phyloP scores from a whole-genome alignment of 176 grass and related monocot genomes.

The Aegilops longissima region DNA sequence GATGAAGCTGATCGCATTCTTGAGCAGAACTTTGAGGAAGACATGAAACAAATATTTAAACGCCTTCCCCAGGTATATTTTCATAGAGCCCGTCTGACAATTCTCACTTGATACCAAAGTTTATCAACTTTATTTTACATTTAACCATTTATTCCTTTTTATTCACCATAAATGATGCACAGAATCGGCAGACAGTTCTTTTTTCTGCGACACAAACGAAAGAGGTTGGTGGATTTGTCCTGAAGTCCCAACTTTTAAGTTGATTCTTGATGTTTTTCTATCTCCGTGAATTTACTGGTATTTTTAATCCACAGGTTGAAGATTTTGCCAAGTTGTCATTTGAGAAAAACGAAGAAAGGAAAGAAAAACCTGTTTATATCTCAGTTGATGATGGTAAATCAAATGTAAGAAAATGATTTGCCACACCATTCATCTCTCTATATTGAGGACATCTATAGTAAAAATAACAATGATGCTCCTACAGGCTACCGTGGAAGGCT shows the following conservation, averaged over 20 bases:
- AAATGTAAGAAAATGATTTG: slow-evolving; percentile 55
- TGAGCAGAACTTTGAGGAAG: slow-evolving; percentile 96
- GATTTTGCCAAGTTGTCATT: slow-evolving; percentile 92
- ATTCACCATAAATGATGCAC: slow-evolving; percentile 25
- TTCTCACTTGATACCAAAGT: slow-evolving; percentile 10
- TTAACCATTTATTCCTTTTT: neutral
- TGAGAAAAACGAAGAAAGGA: slow-evolving; percentile 80
- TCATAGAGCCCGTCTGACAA: neutral
- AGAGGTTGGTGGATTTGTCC: slow-evolving; percentile 54
- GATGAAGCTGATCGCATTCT: slow-evolving; percentile 97
- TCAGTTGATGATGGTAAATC: slow-evolving; percentile 81
- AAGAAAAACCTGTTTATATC: slow-evolving; percentile 81
- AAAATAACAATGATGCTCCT: slow-evolving; percentile 34
- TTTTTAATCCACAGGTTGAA: slow-evolving; percentile 58
- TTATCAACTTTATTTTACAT: slow-evolving; percentile 8
- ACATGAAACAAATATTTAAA: slow-evolving; percentile 99
- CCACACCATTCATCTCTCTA: neutral
- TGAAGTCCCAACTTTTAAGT: neutral
- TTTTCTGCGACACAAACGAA: slow-evolving; percentile 95
- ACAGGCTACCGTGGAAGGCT: slow-evolving; percentile 91
- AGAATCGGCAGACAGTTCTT: slow-evolving; percentile 97
- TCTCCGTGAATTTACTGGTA: neutral
- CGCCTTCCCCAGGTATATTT: slow-evolving; percentile 69
- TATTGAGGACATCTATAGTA: neutral
- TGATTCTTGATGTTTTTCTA: neutral